Conservation (phyloP, 495 filamentous ascomycete species). For the Tuber melanosporum region DNA sequence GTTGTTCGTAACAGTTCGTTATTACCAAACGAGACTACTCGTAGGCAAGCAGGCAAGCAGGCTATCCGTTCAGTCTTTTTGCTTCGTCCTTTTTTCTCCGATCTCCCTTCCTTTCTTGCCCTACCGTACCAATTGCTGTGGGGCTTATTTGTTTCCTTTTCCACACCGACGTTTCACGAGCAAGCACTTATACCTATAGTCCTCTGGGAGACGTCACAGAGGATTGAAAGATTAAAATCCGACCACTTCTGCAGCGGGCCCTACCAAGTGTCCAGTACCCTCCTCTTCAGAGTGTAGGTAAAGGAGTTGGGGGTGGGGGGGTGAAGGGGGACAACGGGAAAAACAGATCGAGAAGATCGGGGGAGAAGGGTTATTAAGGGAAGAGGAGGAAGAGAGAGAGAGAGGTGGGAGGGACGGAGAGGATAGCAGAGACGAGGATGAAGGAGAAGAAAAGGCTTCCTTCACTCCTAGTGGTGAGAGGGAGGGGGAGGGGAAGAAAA, state of each 20-base stretch:
- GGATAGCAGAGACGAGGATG: slow-evolving; percentile 6
- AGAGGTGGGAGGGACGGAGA: not conserved
- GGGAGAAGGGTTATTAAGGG: slow-evolving; percentile 20
- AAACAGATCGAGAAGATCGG: slow-evolving; percentile 22
- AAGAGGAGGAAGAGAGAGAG: not conserved
- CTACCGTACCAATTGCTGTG: not conserved
- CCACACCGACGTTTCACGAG: slow-evolving; percentile 24
- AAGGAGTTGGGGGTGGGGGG: slow-evolving; percentile 5
- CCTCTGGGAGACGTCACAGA: slow-evolving; percentile 35
- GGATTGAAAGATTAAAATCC: slow-evolving; percentile 29
- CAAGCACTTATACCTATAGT: slow-evolving; percentile 19
- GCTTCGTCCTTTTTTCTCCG: slow-evolving; percentile 11
- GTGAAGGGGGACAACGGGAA: not conserved
- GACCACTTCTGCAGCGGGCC: slow-evolving; percentile 27
- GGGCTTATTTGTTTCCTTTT: slow-evolving; percentile 1
- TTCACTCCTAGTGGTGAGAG: slow-evolving; percentile 27
- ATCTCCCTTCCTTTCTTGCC: not conserved
- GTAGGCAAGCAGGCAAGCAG: slow-evolving; percentile 5
- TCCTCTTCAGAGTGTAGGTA: slow-evolving; percentile 11
- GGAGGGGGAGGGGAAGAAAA: slow-evolving; percentile 14
- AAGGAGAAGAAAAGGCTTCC: slow-evolving; percentile 17
- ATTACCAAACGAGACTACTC: slow-evolving; percentile 31
- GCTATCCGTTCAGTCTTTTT: slow-evolving; percentile 10
- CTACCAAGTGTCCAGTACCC: slow-evolving; percentile 26
- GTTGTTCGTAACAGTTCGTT: slow-evolving; percentile 26